Evolutionary conservation across 139 green algal species (phyloP), one percentile per base, ranked within the genome.

Genomic region (Tetradesmus lagerheimii): DNA sequence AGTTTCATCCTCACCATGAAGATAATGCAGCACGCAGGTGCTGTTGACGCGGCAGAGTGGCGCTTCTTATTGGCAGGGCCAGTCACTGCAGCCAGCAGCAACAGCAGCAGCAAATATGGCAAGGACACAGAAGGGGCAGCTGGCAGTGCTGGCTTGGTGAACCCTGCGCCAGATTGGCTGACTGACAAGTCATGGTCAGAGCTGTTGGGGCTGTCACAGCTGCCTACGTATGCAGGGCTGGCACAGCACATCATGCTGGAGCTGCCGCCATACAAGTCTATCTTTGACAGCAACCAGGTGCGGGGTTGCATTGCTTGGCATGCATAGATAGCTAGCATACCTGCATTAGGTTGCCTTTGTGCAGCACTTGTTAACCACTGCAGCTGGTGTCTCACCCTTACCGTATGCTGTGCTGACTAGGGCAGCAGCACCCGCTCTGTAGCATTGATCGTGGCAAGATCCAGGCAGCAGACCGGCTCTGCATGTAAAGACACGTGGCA

Each of bases 121-220:
- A 78, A 45, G 20, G 77, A 43, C 23, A 50, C 57, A 71, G 25
- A 71, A 9, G 23, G 23, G 1, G 57, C 57, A 71, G 41, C 71
- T 76, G 31, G 27, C 14, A 23, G 50, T 41, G 50, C 82, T 50
- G 50, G 31, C 43, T 25, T 83, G 76, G 90, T 93, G 35, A 98
- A 98, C 91, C 95, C 96, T 27, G 93, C 93, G 15, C 86, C 94
- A 4, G 85, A 91, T 31, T 98, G 96, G 96, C 87, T 98, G 2
- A 98, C 94, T 15, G 96, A 97, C 39, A 97, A 97, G 90, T 92
- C 86, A 25, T 98, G 96, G 96, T 85, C 94, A 34, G 96, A 98
- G 91, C 74, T 98, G 8, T 77, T 96, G 37, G 97, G 96, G 76
- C 83, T 98, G 11, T 90, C 88, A 23, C 45, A 86, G 18, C 92